phyloP scores from a whole-genome alignment of 116 monocot genomes.

The Phalaenopsis hybrid region DNA sequence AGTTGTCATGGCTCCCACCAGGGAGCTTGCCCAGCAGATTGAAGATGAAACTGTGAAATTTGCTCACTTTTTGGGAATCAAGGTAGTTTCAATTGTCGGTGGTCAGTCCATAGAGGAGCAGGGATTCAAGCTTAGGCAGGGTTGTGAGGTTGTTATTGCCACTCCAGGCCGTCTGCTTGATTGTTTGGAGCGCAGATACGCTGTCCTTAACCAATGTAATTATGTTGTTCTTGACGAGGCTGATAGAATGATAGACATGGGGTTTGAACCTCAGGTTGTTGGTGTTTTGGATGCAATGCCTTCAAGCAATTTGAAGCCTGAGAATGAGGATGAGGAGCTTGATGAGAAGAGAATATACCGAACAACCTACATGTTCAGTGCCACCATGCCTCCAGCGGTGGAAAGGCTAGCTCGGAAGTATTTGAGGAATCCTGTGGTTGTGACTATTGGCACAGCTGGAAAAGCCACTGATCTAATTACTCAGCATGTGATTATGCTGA shows the following conservation, averaged over 20 bases:
- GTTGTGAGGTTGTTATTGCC: constrained; percentile 96
- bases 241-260: constrained; percentile 98
- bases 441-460: constrained; percentile 89
- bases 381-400: constrained; percentile 81
- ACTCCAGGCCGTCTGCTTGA: constrained; percentile 86
- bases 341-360: constrained; percentile 90
- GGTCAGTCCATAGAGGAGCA: constrained; percentile 99
- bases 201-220: constrained; percentile 95
- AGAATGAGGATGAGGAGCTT: constrained; percentile 92
- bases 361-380: constrained; percentile 99
- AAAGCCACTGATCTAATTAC: constrained; percentile 88
- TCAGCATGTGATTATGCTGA: constrained; percentile 90
- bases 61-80: constrained; percentile 89
- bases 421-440: constrained; percentile 85
- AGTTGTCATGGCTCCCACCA: constrained; percentile 96
- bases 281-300: constrained; percentile 97
- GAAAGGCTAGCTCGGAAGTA: constrained; percentile 86
- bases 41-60: constrained; percentile 98
- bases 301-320: constrained; percentile 88
- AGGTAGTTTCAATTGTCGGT: constrained; percentile 98
- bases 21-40: constrained; percentile 97
- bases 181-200: constrained; percentile 88
- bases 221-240: constrained; percentile 98
- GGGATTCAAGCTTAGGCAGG: constrained; percentile 87
- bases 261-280: constrained; percentile 91